These are phyloP conservation scores for Rachicladosporium sp. DNA, from an alignment of 2,329 filamentous ascomycete genomes.

Conservation along the genomic window DNA sequence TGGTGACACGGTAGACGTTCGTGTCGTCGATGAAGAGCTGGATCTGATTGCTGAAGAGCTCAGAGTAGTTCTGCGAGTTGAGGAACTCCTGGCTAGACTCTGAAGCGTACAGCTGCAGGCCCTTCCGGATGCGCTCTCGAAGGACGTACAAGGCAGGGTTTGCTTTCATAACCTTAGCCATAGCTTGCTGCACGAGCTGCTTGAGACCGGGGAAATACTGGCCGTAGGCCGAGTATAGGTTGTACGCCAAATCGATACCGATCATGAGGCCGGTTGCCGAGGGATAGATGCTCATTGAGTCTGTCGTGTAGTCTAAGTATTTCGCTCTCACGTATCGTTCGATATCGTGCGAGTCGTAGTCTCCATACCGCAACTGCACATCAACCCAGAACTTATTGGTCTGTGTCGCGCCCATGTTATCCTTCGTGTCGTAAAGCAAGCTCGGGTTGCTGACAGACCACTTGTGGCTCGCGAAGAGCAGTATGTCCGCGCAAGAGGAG, in stretches of 20 bases:
- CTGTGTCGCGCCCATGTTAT: constrained; percentile 81
- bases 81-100: constrained; percentile 99
- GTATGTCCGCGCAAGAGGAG: constrained; percentile 93
- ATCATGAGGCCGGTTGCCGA: constrained; percentile 96
- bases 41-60: constrained; percentile 97
- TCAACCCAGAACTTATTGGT: constrained; percentile 99
- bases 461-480: constrained; percentile 94
- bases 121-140: constrained; percentile 94
- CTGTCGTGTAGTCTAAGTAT: constrained; percentile 96
- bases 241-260: constrained; percentile 93
- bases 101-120: constrained; percentile 91
- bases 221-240: constrained; percentile 93
- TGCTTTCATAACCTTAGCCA: constrained; percentile 99
- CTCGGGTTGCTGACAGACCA: constrained; percentile 96
- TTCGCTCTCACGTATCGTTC: constrained; percentile 95
- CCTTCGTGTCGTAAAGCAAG: constrained; percentile 89
- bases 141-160: constrained; percentile 94
- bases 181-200: constrained; percentile 88
- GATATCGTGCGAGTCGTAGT: constrained; percentile 98
- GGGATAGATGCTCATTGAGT: constrained; percentile 97
- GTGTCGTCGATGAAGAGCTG: constrained; percentile 99
- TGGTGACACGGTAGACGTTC: constrained; percentile 97
- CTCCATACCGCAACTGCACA: constrained; percentile 89
- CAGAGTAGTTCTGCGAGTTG: constrained; percentile 98
- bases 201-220: constrained; percentile 98